Base-by-base conservation (phyloP, 495 filamentous ascomycete genomes). In the Recurvomyces mirabilis region DNA sequence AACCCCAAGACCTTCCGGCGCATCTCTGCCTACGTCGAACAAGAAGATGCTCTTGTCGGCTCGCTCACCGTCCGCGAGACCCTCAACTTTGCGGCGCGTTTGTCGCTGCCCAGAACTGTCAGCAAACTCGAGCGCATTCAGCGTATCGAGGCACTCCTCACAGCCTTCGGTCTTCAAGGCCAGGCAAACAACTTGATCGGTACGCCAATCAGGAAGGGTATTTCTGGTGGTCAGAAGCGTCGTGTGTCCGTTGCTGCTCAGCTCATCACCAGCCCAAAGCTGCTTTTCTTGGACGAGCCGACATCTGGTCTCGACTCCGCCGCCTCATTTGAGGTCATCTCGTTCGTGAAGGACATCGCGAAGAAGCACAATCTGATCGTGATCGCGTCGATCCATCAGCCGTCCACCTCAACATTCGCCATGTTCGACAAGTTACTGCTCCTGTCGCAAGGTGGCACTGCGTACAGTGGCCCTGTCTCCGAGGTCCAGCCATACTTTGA, bases 271-370 rank as follows among this genome's bases (percentile, higher is more conserved):
- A 71, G 67, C 40, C 84, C 84, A 0, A 80, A 79, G 61, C 78
- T 93, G 12, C 49, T 91, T 45, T 87, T 91, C 51, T 53, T 91
- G 38, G 84, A 91, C 57, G 84, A 88, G 57, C 84, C 84, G 6
- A 91, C 84, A 0, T 82, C 77, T 42, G 84, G 84, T 12, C 60
- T 91, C 24, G 84, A 91, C 58, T 83, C 79, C 4, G 69, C 72
- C 2, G 76, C 78, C 0, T 78, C 73, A 41, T 81, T 60, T 43
- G 81, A 85, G 47, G 78, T 85, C 14, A 77, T 84, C 5, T 73
- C 68, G 0, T 81, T 75, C 52, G 64, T 80, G 21, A 74, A 70
- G 51, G 65, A 72, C 18, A 66, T 87, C 33, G 84, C 77, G 0
- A 69, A 68, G 53, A 61, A 67, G 42, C 76, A 87, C 56, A 82